A percentile compares a stretch with the other conserved stretches of the same genome.
Conservation (phyloP, 345 rosid genomes). For the Rhodamnia argentea region DNA sequence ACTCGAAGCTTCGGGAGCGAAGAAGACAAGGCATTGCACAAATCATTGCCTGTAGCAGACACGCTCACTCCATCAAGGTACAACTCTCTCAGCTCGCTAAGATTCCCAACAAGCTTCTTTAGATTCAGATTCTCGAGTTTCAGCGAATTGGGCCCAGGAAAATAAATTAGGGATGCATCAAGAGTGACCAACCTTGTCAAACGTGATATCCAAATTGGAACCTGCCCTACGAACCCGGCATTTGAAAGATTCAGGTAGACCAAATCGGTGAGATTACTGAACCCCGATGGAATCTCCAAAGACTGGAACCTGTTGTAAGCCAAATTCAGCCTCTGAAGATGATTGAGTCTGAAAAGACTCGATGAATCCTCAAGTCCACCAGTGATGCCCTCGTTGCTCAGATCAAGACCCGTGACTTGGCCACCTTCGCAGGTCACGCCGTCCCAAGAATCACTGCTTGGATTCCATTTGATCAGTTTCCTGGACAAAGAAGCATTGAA, state of each 20-base stretch:
- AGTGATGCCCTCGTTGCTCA: conserved; percentile 18
- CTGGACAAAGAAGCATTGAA: not conserved
- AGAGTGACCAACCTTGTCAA: conserved; percentile 14
- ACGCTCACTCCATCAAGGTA: conserved; percentile 16
- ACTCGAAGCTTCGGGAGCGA: conserved; percentile 6
- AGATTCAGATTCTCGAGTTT: conserved; percentile 19
- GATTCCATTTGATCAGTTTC: conserved; percentile 15
- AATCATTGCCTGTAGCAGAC: conserved; percentile 9
- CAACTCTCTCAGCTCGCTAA: conserved; percentile 4
- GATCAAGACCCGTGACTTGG: conserved; percentile 21
- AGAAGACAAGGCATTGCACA: conserved; percentile 19
- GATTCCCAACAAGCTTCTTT: conserved; percentile 4
- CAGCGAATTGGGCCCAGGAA: not conserved
- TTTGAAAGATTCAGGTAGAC: conserved; percentile 23
- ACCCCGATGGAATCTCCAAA: conserved; percentile 9
- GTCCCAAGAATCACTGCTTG: conserved; percentile 14
- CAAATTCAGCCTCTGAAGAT: conserved; percentile 29
- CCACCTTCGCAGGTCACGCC: conserved; percentile 26
- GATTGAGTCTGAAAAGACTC: conserved; percentile 16
- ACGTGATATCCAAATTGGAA: conserved; percentile 15
- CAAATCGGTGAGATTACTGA: conserved; percentile 19
- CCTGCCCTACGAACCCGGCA: conserved; percentile 25
- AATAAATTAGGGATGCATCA: conserved; percentile 4
- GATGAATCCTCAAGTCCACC: conserved; percentile 15
- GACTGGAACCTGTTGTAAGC: conserved; percentile 16